phyloP scores from a whole-genome alignment of 371 early-diverging fungal genomes.

The Cokeromyces recurvatus region DNA sequence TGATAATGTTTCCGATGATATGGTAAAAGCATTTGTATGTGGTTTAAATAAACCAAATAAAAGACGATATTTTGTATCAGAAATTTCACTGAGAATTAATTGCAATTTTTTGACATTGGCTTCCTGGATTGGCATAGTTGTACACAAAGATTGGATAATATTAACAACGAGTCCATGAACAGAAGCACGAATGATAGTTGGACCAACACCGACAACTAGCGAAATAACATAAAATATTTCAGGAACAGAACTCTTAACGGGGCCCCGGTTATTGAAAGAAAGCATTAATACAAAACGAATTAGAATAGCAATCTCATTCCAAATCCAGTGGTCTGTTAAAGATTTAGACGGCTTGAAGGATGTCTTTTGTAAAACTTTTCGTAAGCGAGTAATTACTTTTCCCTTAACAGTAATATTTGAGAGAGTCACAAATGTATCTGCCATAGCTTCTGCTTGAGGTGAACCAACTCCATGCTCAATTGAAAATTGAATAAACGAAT shows the following conservation, averaged over 20 bases:
- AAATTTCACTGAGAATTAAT: conserved; percentile 60
- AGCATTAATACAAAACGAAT: conserved; percentile 84
- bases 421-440: conserved; percentile 82
- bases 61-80: conserved; percentile 73
- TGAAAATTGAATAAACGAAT: conserved; percentile 74
- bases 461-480: conserved; percentile 80
- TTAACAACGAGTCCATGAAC: conserved; percentile 90
- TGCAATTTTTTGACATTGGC: conserved; percentile 58
- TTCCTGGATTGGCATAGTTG: conserved; percentile 65
- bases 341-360: conserved; percentile 68
- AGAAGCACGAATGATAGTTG: conserved; percentile 80
- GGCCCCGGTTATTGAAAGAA: conserved; percentile 82
- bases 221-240: conserved; percentile 85
- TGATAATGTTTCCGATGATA: conserved; percentile 55
- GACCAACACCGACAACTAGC: conserved; percentile 79
- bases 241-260: conserved; percentile 73
- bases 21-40: conserved; percentile 67
- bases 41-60: conserved; percentile 77
- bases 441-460: conserved; percentile 77
- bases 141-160: conserved; percentile 83
- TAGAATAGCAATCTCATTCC: conserved; percentile 86
- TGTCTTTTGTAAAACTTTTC: conserved; percentile 71
- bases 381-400: conserved; percentile 74
- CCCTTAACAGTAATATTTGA: conserved; percentile 80
- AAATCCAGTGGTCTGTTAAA: conserved; percentile 77